These are phyloP conservation scores for Cryphonectria naterciae DNA, from an alignment of 2,329 filamentous ascomycete species.

Conservation along the genomic window DNA sequence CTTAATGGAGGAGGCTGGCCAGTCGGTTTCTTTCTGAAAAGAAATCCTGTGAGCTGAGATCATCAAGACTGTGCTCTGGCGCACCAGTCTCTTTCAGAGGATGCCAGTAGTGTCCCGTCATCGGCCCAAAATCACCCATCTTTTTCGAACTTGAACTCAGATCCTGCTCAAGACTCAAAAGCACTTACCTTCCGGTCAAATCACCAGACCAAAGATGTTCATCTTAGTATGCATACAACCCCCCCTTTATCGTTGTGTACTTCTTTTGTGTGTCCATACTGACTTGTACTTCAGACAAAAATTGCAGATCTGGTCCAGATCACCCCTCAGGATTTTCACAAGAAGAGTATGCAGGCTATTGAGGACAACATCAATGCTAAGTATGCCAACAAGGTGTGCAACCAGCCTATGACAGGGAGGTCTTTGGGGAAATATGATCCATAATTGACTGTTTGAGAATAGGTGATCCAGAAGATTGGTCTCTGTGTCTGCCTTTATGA, in stretches of 20 bases:
- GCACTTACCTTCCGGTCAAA: not conserved
- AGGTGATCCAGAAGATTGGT: slow-evolving; percentile 91
- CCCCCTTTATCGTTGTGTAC: too few species aligned
- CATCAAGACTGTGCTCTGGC: not conserved
- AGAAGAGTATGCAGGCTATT: slow-evolving; percentile 80
- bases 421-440: not conserved
- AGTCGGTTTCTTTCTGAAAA: not conserved
- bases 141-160: slow-evolving; percentile 24
- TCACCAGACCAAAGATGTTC: slow-evolving; percentile 47
- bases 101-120: slow-evolving; percentile 14
- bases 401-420: not conserved
- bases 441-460: slow-evolving; percentile 8
- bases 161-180: not conserved
- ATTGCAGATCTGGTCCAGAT: slow-evolving; percentile 95
- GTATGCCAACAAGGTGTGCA: slow-evolving; percentile 82
- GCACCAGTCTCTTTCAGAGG: not conserved
- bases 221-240: slow-evolving; percentile 48
- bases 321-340: slow-evolving; percentile 83
- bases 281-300: slow-evolving; percentile 49
- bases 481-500: slow-evolving; percentile 95
- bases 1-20: not conserved
- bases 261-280: not conserved
- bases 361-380: slow-evolving; percentile 96
- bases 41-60: not conserved
- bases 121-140: slow-evolving; percentile 8